Conservation (phyloP, 1,284 basidiomycete genomes). For the Ceratobasidium theobromae region DNA sequence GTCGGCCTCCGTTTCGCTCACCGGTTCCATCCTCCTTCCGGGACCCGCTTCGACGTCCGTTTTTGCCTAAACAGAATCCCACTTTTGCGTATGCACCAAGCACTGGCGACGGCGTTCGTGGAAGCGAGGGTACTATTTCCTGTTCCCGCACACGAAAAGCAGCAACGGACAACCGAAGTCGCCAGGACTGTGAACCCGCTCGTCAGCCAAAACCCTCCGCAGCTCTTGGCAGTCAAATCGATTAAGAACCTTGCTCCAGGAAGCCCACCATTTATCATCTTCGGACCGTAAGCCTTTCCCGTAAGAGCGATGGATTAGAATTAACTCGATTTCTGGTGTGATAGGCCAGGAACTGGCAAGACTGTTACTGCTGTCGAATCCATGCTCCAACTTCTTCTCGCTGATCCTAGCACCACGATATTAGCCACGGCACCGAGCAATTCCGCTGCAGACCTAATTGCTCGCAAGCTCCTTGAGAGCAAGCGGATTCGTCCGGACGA, state of each 20-base stretch:
- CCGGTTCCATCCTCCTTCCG: slow-evolving; percentile 47
- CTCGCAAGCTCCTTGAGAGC: slow-evolving; percentile 49
- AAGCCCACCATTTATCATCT: slow-evolving; percentile 59
- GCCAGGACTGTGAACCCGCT: slow-evolving; percentile 48
- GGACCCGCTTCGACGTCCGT: slow-evolving; percentile 50
- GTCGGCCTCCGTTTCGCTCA: slow-evolving; percentile 56
- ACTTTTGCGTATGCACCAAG: slow-evolving; percentile 58
- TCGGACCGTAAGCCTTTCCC: slow-evolving; percentile 39
- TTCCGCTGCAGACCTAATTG: slow-evolving; percentile 62
- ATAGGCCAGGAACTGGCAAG: slow-evolving; percentile 66
- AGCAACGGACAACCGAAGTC: slow-evolving; percentile 12
- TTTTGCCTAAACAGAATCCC: slow-evolving; percentile 60
- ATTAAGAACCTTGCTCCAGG: slow-evolving; percentile 52
- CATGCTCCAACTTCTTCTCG: slow-evolving; percentile 56
- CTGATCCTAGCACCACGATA: slow-evolving; percentile 51
- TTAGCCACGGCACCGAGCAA: slow-evolving; percentile 67
- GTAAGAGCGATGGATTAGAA: not conserved
- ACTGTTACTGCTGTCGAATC: slow-evolving; percentile 67
- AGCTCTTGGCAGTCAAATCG: slow-evolving; percentile 56
- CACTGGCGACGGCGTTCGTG: slow-evolving; percentile 48
- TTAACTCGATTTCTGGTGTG: not conserved
- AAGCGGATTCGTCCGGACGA: slow-evolving; percentile 43
- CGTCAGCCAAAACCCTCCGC: slow-evolving; percentile 53
- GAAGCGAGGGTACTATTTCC: slow-evolving; percentile 55
- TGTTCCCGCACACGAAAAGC: slow-evolving; percentile 40